These are phyloP conservation scores for Brasenia schreberi DNA, from an alignment of 164 flowering plant genomes.

Conservation along the genomic window DNA sequence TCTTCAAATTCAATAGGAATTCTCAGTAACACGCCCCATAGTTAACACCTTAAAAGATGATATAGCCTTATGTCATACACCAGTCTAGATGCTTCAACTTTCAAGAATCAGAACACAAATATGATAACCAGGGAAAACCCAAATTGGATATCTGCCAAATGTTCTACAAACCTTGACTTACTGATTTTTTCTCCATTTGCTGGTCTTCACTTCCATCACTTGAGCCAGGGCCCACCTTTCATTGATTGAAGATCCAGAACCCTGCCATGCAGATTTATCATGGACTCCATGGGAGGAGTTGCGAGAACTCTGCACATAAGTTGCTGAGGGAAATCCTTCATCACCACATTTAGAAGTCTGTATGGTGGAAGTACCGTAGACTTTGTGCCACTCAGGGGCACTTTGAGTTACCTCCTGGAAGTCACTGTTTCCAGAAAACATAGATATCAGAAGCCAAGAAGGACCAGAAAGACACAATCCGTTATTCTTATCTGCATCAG, in stretches of 20 bases:
- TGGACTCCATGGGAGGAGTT: constrained; percentile 35
- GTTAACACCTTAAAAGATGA: too few species aligned
- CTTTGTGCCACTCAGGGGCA: constrained; percentile 40
- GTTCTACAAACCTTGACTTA: background rate
- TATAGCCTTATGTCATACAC: background rate
- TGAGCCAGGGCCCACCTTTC: constrained; percentile 66
- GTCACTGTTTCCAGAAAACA: constrained; percentile 36
- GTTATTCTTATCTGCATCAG: too few species aligned
- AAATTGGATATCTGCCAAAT: too few species aligned
- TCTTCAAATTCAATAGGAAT: too few species aligned
- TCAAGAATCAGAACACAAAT: too few species aligned
- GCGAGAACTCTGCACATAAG: constrained; percentile 39
- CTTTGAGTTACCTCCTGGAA: constrained; percentile 37
- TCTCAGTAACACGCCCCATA: too few species aligned
- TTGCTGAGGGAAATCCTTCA: constrained; percentile 71
- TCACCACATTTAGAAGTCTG: constrained; percentile 56
- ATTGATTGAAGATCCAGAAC: constrained; percentile 7
- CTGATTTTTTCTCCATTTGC: background rate
- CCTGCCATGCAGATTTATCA: background rate
- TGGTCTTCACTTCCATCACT: background rate
- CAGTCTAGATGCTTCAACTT: too few species aligned
- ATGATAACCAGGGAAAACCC: too few species aligned
- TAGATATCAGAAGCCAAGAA: background rate
- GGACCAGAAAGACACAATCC: too few species aligned
- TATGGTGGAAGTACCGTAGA: constrained; percentile 32